Percentiles rank a stretch among this genome's conserved stretches.
Conservation (phyloP, 495 filamentous ascomycete species). For the Penicillium silybi region DNA sequence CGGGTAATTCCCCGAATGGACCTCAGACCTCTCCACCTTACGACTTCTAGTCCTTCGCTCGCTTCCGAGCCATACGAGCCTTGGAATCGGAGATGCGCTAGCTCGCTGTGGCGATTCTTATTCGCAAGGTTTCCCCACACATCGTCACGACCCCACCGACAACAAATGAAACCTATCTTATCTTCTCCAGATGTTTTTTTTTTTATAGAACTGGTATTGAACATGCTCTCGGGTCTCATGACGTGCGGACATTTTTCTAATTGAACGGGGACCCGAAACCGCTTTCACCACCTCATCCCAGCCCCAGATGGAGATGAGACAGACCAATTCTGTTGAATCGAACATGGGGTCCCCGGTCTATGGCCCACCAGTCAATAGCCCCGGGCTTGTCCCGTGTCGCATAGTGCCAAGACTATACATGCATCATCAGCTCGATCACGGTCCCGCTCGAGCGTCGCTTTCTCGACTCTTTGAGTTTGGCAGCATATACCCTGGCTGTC, state of each 20-base stretch:
- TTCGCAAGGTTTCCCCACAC: constrained; percentile 29
- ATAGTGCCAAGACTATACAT: constrained; percentile 12
- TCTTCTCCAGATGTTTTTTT: background rate
- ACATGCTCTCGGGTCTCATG: background rate
- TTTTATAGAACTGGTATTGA: background rate
- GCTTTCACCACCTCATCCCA: background rate
- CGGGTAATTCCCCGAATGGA: background rate
- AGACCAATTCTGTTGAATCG: background rate
- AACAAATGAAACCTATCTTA: constrained; percentile 15
- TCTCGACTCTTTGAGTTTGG: constrained; percentile 11
- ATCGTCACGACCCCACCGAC: background rate
- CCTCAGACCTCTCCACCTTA: constrained; percentile 8
- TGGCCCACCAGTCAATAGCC: constrained; percentile 1
- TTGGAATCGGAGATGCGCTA: constrained; percentile 3
- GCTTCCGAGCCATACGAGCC: background rate
- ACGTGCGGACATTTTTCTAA: background rate
- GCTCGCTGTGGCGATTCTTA: constrained; percentile 6
- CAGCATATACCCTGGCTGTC: constrained; percentile 1
- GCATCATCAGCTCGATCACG: constrained; percentile 8
- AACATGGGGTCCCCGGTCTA: background rate
- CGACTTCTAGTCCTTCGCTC: background rate
- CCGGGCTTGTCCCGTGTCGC: constrained; percentile 1
- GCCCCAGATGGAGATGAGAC: background rate
- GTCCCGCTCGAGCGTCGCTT: constrained; percentile 8
- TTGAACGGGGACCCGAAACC: background rate